A percentile compares a stretch with the other conserved stretches of the same genome.
Conservation (phyloP, 352 stramenopile species). For the Globisporangium irregulare region DNA sequence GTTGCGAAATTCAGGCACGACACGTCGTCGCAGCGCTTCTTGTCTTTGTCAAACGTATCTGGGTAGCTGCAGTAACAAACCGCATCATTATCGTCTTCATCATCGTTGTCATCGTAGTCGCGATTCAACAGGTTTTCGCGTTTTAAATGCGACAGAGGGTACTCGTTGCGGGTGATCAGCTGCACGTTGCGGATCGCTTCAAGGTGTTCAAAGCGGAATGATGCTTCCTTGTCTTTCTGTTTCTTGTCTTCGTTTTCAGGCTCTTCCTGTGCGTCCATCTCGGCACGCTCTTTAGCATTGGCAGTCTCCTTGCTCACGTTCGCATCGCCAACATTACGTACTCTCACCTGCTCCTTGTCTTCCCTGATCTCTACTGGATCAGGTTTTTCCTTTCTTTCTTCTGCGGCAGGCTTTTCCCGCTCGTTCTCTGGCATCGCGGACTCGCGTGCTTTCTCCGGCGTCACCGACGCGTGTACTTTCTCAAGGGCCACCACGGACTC, state of each 20-base stretch:
- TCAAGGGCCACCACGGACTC: not conserved
- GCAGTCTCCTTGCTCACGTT: not conserved
- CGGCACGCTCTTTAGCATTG: not conserved
- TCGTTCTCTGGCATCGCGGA: not conserved
- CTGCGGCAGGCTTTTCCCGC: not conserved
- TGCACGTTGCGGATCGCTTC: constrained; percentile 62
- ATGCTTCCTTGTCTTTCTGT: not conserved
- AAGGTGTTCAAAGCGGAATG: constrained; percentile 48
- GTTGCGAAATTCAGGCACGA: constrained; percentile 88
- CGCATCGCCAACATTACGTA: not conserved
- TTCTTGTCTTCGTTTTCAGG: constrained; percentile 4
- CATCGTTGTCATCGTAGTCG: constrained; percentile 28
- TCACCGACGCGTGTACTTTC: not conserved
- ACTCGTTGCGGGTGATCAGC: constrained; percentile 69
- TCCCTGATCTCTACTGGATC: not conserved
- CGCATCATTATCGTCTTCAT: constrained; percentile 50
- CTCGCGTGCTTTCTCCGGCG: not conserved
- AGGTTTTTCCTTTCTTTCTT: not conserved
- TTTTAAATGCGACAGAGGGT: constrained; percentile 56
- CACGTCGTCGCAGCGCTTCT: constrained; percentile 72
- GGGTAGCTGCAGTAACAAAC: constrained; percentile 63
- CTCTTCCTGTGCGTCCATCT: constrained; percentile 4
- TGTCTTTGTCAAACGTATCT: constrained; percentile 33
- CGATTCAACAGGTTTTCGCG: constrained; percentile 26
- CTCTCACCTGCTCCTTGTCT: not conserved